Base-by-base conservation (phyloP, 2,329 filamentous ascomycete genomes). In the Diaporthe capsici region DNA sequence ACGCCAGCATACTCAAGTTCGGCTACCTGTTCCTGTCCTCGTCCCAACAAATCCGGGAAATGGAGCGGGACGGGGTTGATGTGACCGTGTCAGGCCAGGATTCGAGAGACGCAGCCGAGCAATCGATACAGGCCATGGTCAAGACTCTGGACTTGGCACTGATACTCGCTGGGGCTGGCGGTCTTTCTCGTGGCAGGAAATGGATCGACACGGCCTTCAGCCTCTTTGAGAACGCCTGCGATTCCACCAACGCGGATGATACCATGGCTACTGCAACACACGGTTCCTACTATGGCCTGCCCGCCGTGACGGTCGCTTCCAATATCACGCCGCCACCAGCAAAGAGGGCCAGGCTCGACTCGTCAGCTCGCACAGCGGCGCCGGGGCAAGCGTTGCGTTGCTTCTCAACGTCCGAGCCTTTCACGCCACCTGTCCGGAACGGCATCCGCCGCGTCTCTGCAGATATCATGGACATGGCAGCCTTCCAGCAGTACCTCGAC, bases 141-240 rank as follows among this genome's bases (percentile, higher is more conserved):
- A 88, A 88, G 72, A 84, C 88, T 1, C 87, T 98, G 2, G 96
- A 98, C 80, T 91, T 92, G 82, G 92, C 94, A 0, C 84, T 97
- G 60, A 94, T 98, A 61, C 89, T 95, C 72, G 91, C 94, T 0
- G 94, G 94, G 1, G 93, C 90, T 0, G 90, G 90, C 1, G 87
- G 89, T 0, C 78, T 82, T 42, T 75, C 81, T 1, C 86, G 94
- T 73, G 88, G 90, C 10, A 81, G 84, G 28, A 65, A 17, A 4
- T 90, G 88, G 82, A 87, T 92, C 61, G 87, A 92, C 74, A 81
- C 84, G 57, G 87, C 88, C 0, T 80, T 94, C 34, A 81, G 83
- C 4, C 67, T 86, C 37, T 84, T 91, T 15, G 83, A 84, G 67
- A 75, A 76, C 12, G 78, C 81, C 7, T 83, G 79, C 79, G 51